Conservation (phyloP, 192 early-diverging fungal genomes). For the Radiomyces spectabilis region DNA sequence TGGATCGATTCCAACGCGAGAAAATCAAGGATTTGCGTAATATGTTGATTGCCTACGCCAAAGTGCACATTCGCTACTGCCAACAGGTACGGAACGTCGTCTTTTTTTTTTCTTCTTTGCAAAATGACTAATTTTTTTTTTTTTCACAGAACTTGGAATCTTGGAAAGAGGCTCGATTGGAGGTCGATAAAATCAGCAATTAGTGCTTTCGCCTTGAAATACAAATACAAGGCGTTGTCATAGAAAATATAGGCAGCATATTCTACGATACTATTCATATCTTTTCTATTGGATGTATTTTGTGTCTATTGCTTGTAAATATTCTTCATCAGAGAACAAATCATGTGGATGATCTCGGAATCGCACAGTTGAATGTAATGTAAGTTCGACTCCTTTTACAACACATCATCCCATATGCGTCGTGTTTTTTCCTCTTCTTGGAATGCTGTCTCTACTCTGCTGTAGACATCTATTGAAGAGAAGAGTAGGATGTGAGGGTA, state of each 20-base stretch:
- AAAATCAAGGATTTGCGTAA: slow-evolving; percentile 84
- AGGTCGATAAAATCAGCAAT: slow-evolving; percentile 38
- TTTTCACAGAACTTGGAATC: slow-evolving; percentile 40
- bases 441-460: slow-evolving; percentile 5
- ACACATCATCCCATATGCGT: slow-evolving; percentile 5
- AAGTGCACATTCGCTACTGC: slow-evolving; percentile 63
- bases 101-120: background rate
- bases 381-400: too few species aligned
- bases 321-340: too few species aligned
- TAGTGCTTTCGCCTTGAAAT: background rate
- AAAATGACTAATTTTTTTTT: background rate
- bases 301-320: too few species aligned
- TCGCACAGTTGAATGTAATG: too few species aligned
- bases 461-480: slow-evolving; percentile 1
- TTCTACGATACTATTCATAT: too few species aligned
- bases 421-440: background rate
- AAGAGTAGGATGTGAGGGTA: background rate
- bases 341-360: too few species aligned
- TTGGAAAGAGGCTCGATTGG: slow-evolving; percentile 44
- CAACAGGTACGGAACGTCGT: slow-evolving; percentile 43
- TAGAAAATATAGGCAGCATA: too few species aligned
- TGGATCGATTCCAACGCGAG: slow-evolving; percentile 92
- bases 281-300: too few species aligned
- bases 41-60: slow-evolving; percentile 69
- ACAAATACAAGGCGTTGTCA: background rate